Base-by-base conservation (phyloP, 768 basidiomycete species). In the Botryobasidium botryosum region DNA sequence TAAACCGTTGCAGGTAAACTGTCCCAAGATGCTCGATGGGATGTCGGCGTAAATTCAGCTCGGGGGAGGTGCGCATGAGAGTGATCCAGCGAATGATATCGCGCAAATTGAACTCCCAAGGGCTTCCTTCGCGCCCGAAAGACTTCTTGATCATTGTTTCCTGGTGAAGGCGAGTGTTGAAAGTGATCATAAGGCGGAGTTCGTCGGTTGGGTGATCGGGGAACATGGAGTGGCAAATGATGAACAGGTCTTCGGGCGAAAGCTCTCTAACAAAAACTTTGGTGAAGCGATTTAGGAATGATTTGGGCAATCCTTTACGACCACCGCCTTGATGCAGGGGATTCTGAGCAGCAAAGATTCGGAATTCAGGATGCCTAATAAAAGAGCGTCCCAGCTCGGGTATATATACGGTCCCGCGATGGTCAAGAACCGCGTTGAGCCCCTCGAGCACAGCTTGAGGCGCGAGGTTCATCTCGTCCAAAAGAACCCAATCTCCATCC, bases 401-500 rank as follows among this genome's bases (percentile, higher is more conserved):
- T 33, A 99, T 80, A 60, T 79, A 97, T 21, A 94, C 87, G 1
- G 79, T 76, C 24, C 94, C 92, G 42, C 94, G 77, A 61, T 97
- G 92, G 60, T 99, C 94, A 25, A 99, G 64, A 7, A 92, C 75
- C 1, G 94, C 88, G 56, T 99, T 99, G 32, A 99, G 72, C 24
- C 94, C 94, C 63, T 99, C 94, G 2, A 99, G 73, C 4, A 99
- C 80, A 0, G 94, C 79, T 56, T 99, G 92, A 25, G 92, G 86
- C 0, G 92, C 92, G 31, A 99, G 70, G 57, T 99, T 99, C 94
- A 99, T 97, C 59, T 99, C 94, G 57, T 99, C 94, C 7, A 99
- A 71, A 5, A 99, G 73, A 4, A 97, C 92, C 94, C 94, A 99
- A 48, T 86, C 77, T 1, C 94, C 94, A n/a, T 82, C 71, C 57